Conservation (phyloP, 768 basidiomycete genomes). For the Lactarius vividus region DNA sequence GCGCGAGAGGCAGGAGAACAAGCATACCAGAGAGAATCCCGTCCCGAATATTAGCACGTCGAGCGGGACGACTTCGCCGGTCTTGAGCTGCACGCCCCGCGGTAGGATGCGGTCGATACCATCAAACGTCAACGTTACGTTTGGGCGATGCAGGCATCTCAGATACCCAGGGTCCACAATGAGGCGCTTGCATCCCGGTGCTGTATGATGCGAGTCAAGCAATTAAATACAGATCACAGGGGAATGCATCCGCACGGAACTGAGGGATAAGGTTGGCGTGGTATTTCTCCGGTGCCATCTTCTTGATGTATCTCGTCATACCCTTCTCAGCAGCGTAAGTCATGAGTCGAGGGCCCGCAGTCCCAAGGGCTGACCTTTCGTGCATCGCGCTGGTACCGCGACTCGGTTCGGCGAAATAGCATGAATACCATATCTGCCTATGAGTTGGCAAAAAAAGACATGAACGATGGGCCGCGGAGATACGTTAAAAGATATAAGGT, state of each 20-base stretch:
- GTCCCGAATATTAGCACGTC: constrained; percentile 61
- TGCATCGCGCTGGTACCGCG: background rate
- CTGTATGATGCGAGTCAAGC: constrained; percentile 31
- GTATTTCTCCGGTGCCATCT: constrained; percentile 40
- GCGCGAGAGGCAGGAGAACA: constrained; percentile 3
- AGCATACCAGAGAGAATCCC: constrained; percentile 48
- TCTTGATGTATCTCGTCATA: constrained; percentile 46
- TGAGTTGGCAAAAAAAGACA: background rate
- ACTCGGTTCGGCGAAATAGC: constrained; percentile 1
- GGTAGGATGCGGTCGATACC: constrained; percentile 47
- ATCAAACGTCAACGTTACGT: constrained; percentile 52
- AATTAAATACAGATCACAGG: background rate
- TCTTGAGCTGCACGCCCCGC: constrained; percentile 49
- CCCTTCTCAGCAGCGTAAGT: constrained; percentile 32
- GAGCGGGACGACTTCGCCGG: constrained; percentile 47
- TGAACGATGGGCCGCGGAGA: background rate
- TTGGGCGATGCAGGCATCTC: constrained; percentile 47
- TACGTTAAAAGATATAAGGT: background rate
- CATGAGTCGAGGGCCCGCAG: no score
- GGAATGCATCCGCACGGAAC: constrained; percentile 42
- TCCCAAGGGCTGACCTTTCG: constrained; percentile 10
- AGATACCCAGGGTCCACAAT: constrained; percentile 62
- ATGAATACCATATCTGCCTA: constrained; percentile 11
- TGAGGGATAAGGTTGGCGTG: constrained; percentile 43
- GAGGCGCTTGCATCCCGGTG: constrained; percentile 62